phyloP scores from a whole-genome alignment of 768 basidiomycete genomes.

The Boletus speciosus region DNA sequence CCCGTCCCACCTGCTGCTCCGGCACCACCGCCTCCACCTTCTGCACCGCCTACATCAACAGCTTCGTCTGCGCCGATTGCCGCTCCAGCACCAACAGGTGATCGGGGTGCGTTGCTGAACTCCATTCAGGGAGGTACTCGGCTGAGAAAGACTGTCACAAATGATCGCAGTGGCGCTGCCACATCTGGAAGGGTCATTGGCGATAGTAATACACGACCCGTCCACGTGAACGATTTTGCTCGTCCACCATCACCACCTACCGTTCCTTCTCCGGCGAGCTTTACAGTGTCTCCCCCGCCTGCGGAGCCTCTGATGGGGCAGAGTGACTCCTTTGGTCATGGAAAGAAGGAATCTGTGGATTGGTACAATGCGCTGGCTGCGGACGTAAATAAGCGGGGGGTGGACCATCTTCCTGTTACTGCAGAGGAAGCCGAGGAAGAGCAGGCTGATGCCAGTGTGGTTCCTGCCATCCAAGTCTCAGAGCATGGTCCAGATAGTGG shows the following conservation, averaged over 20 bases:
- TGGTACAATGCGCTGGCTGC: constrained; percentile 90
- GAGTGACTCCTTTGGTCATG: constrained; percentile 29
- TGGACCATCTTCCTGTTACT: constrained; percentile 47
- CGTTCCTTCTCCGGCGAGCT: neutral
- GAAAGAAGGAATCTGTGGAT: constrained; percentile 76
- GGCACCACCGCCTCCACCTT: constrained; percentile 37
- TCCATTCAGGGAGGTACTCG: constrained; percentile 77
- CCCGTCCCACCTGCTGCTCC: constrained; percentile 33
- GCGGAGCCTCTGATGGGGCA: constrained; percentile 12
- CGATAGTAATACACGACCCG: constrained; percentile 60
- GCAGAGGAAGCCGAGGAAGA: constrained; percentile 63
- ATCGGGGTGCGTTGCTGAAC: constrained; percentile 62
- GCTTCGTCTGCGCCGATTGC: constrained; percentile 26
- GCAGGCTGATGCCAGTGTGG: constrained; percentile 29
- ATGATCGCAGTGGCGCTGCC: constrained; percentile 72
- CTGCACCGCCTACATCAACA: constrained; percentile 26
- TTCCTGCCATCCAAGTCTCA: constrained; percentile 57
- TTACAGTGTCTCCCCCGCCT: constrained; percentile 18
- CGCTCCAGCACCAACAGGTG: constrained; percentile 43
- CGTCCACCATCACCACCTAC: constrained; percentile 33
- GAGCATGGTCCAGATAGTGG: constrained; percentile 38
- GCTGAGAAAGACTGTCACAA: constrained; percentile 73
- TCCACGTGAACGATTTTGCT: constrained; percentile 58
- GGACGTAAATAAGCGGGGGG: constrained; percentile 45
- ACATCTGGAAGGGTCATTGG: constrained; percentile 79